Evolutionary conservation across 352 stramenopile genomes (phyloP), one percentile per base, ranked within the genome.

Genomic region (Globisporangium takayamanum): DNA sequence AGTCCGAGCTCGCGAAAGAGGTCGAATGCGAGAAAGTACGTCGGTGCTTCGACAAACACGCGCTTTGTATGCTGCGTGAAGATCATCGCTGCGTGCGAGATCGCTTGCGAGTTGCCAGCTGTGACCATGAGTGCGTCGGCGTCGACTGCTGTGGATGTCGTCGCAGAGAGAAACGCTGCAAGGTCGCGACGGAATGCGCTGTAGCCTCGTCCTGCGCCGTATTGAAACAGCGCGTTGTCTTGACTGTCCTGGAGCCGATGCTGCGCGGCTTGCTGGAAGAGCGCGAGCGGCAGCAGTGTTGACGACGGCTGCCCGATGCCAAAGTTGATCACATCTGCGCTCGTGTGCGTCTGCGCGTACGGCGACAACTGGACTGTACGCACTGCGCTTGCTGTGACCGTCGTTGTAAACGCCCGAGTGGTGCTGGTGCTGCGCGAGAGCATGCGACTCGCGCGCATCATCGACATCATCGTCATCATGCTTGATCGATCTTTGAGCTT

Each of bases 1-100:
- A 98, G 67, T 20, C 87, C 83, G 60, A 97, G 78, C 55, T 95
- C 91, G 36, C 74, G 74, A 53, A 98, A 97, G 72, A 98, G 97
- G 42, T 89, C 73, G 41, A 89, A 80, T 8, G 83, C 90, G 14
- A 98, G 67, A 58, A 97, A 98, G 68, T 98, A 98, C 5, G 90
- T 97, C 12, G 92, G 94, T 18, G 92, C 74, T 66, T 98, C 92
- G 3, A 97, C 77, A 59, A 95, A 92, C 14, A 96, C 88, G 18
- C 88, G 76, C 72, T 95, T 92, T 55, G 82, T 88, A 50, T 76
- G 78, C 52, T 80, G 72, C 16, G 84, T 75, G 25, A 92, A 84
- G 20, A 75, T 68, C 22, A 87, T 87, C 33, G 83, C 90, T 0
- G 92, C 65, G 33, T 97, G 79, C 11, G 92, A 91, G n/a, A 98